Evolutionary conservation across 2,329 filamentous ascomycete genomes (phyloP).

Genomic region (Neofusicoccum kwambonambiense): DNA sequence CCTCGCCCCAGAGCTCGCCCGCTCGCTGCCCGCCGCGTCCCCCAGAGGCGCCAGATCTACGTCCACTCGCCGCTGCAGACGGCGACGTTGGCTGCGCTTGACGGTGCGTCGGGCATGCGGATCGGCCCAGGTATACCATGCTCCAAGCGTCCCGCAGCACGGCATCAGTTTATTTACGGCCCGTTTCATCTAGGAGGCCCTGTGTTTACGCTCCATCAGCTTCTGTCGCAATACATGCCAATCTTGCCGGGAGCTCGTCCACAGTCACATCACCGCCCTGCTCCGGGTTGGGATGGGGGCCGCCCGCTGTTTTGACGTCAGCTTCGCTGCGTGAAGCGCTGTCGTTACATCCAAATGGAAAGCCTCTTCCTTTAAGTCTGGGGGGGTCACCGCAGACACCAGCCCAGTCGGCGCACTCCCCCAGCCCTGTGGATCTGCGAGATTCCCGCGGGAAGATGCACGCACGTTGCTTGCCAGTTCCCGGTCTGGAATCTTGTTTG

Average conservation of each 20-base stretch:
- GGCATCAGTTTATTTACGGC: slow-evolving; percentile 7
- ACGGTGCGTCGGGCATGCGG: slow-evolving; percentile 8
- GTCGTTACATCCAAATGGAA: slow-evolving; percentile 32
- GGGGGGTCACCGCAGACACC: slow-evolving; percentile 4
- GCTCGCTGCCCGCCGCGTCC: background rate
- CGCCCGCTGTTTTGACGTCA: slow-evolving; percentile 29
- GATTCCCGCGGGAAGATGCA: slow-evolving; percentile 18
- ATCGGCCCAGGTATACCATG: background rate
- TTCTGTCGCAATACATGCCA: background rate
- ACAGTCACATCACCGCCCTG: slow-evolving; percentile 18
- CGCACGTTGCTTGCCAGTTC: slow-evolving; percentile 17
- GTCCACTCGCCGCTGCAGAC: background rate
- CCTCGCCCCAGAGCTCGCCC: slow-evolving; percentile 9
- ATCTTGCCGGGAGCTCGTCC: background rate
- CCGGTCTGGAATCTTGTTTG: slow-evolving; percentile 13
- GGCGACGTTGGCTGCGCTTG: slow-evolving; percentile 5
- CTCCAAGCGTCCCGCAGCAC: slow-evolving; percentile 7
- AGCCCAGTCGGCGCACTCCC: background rate
- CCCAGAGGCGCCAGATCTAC: background rate
- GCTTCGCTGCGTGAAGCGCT: slow-evolving; percentile 30
- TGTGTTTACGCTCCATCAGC: slow-evolving; percentile 3
- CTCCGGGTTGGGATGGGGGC: slow-evolving; percentile 9
- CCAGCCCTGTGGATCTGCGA: slow-evolving; percentile 19
- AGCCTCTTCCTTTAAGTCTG: slow-evolving; percentile 22
- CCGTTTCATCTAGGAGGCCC: slow-evolving; percentile 12